Conservation (phyloP, 345 rosid species). For the Orychophragmus violaceus region DNA sequence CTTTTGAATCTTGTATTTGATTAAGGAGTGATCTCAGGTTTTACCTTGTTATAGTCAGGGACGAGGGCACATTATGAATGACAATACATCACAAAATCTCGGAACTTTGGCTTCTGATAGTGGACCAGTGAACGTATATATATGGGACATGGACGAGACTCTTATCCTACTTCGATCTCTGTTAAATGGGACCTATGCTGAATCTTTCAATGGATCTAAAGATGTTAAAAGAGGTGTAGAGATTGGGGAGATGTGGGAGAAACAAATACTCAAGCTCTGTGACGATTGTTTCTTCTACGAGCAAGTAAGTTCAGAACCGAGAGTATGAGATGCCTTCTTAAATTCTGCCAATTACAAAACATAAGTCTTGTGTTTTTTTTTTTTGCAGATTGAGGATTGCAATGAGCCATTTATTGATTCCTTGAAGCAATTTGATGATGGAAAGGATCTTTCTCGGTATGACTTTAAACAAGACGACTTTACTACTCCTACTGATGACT, state of each 20-base stretch:
- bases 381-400: slow-evolving; percentile 67
- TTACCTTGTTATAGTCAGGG: not conserved
- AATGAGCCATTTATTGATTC: slow-evolving; percentile 68
- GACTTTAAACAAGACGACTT: slow-evolving; percentile 59
- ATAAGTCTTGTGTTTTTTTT: not conserved
- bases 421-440: slow-evolving; percentile 60
- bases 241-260: slow-evolving; percentile 82
- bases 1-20: not conserved
- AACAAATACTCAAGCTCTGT: slow-evolving; percentile 60
- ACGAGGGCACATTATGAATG: slow-evolving; percentile 23
- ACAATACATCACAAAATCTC: slow-evolving; percentile 18
- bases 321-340: not conserved
- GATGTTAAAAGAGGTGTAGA: slow-evolving; percentile 62
- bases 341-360: not conserved
- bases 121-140: slow-evolving; percentile 45
- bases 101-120: slow-evolving; percentile 18
- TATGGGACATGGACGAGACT: slow-evolving; percentile 97
- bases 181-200: slow-evolving; percentile 58
- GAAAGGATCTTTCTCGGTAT: slow-evolving; percentile 59
- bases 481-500: slow-evolving; percentile 48
- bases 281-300: slow-evolving; percentile 72
- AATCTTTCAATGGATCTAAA: slow-evolving; percentile 46
- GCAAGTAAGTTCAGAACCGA: slow-evolving; percentile 40
- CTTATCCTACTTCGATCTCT: slow-evolving; percentile 83
- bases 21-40: not conserved